Percentiles rank a stretch among this genome's conserved stretches.
Evolutionary conservation across 495 filamentous ascomycete species (phyloP).

Genomic region (Rhypophila decipiens): DNA sequence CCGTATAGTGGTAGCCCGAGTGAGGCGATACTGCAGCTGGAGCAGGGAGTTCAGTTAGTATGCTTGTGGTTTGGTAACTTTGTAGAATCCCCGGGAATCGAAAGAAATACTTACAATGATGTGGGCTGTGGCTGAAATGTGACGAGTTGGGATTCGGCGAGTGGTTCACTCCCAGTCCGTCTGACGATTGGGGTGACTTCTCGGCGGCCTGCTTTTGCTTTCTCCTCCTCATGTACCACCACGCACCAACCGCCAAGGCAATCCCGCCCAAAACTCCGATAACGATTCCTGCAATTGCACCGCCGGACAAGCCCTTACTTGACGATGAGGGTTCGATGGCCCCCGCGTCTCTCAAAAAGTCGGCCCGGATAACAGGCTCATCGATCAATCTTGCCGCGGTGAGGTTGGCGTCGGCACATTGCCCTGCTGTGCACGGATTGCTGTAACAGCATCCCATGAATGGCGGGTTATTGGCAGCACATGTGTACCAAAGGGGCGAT

Average conservation of each 20-base stretch:
- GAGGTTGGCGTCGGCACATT: constrained; percentile 18
- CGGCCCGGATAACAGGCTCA: no score
- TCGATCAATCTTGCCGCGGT: constrained; percentile 19
- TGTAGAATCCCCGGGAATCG: not conserved
- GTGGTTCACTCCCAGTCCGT: not conserved
- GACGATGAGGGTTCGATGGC: no score
- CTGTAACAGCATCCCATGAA: constrained; percentile 31
- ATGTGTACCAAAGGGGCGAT: constrained; percentile 29
- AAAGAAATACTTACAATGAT: not conserved
- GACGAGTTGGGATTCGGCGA: no score
- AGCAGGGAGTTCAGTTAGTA: not conserved
- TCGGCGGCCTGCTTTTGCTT: not conserved
- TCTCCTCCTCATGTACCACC: constrained; percentile 5
- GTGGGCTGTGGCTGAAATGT: not conserved
- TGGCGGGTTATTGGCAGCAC: constrained; percentile 13
- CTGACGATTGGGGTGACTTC: not conserved
- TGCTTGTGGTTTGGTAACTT: not conserved
- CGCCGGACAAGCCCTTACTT: constrained; percentile 1
- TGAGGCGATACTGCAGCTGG: not conserved
- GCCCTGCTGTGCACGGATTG: constrained; percentile 19
- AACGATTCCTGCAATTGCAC: constrained; percentile 14
- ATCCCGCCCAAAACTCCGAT: constrained; percentile 1
- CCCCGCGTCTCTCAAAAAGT: no score
- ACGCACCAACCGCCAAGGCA: not conserved
- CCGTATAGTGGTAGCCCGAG: not conserved